Base-by-base conservation (phyloP, 2,329 filamentous ascomycete genomes). In the Penicillium palitans region DNA sequence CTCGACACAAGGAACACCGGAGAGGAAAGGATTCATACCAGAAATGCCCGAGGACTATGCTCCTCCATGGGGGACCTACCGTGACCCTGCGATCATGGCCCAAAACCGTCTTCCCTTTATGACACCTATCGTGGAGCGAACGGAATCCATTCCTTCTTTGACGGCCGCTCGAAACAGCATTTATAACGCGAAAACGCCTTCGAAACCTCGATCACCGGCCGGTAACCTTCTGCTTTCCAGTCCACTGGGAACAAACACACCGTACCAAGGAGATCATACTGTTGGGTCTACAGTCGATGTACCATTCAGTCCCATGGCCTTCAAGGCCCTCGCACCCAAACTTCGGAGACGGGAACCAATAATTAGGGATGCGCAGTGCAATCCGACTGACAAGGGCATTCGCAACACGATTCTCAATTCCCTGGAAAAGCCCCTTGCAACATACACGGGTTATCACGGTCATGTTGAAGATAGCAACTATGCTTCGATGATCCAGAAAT, bases 101-200 rank as follows among this genome's bases (percentile, higher is more conserved):
- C 96, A 97, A 70, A 96, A 93, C 75, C 88, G 93, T 55, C 81
- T 98, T 10, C 95, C 93, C 3, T 99, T 98, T 74, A 98, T 99
- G 95, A 99, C 95, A 0, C 95, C 95, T 1, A 99, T 99, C 65
- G 93, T 95, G 1, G 95, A 99, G 75, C 88, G 91, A 68, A 99
- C 95, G 0, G 95, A 99, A 75, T 90, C 93, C 0, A 78, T 98
- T 37, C 77, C 88, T 42, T 83, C 84, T 5, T 86, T 29, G 82
- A 85, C 52, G 76, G 81, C 63, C 71, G 80, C 55, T 80, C 80
- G 66, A 83, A 84, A 73, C 83, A 83, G 64, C 83, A 83, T 73
- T 79, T 86, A 73, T 68, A 83, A 82, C 53, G 83, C 86, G 49
- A 96, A 95, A 76, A 96, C 91, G 5, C 92, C 92, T 17, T 91